These are phyloP conservation scores for Saccharomycopsis synnaedendra DNA, from an alignment of 805 yeast genomes.

Conservation along the genomic window DNA sequence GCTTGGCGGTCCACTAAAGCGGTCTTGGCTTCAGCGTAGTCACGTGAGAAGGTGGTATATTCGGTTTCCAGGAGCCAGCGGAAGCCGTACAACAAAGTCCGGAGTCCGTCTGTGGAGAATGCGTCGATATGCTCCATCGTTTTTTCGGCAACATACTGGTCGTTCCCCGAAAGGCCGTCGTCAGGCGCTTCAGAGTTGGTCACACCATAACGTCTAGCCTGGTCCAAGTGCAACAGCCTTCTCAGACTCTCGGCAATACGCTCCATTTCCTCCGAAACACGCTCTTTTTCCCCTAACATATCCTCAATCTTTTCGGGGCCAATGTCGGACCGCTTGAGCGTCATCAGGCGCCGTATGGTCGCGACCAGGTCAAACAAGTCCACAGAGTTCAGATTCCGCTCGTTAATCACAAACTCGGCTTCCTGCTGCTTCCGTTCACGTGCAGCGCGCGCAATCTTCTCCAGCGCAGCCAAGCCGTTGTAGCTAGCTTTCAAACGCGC, in stretches of 20 bases:
- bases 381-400: slow-evolving; percentile 32
- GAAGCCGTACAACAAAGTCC: slow-evolving; percentile 80
- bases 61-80: slow-evolving; percentile 51
- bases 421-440: slow-evolving; percentile 61
- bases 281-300: slow-evolving; percentile 29
- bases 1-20: slow-evolving; percentile 56
- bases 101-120: slow-evolving; percentile 87
- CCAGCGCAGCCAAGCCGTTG: slow-evolving; percentile 50
- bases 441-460: slow-evolving; percentile 48
- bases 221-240: slow-evolving; percentile 49
- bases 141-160: slow-evolving; percentile 66
- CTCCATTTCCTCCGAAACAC: slow-evolving; percentile 40
- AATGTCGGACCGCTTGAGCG: slow-evolving; percentile 10
- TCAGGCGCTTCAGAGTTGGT: slow-evolving; percentile 24
- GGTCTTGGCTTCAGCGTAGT: slow-evolving; percentile 67
- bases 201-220: slow-evolving; percentile 40
- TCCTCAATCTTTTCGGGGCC: slow-evolving; percentile 38
- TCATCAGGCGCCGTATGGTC: slow-evolving; percentile 6
- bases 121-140: slow-evolving; percentile 88
- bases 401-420: slow-evolving; percentile 60
- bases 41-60: slow-evolving; percentile 54
- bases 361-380: slow-evolving; percentile 13
- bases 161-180: slow-evolving; percentile 54
- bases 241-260: slow-evolving; percentile 42
- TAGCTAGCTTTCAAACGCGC: slow-evolving; percentile 54